A percentile compares a stretch with the other conserved stretches of the same genome.
These are phyloP conservation scores for Gynandropsis gynandra DNA, from an alignment of 345 rosid species.

Conservation along the genomic window DNA sequence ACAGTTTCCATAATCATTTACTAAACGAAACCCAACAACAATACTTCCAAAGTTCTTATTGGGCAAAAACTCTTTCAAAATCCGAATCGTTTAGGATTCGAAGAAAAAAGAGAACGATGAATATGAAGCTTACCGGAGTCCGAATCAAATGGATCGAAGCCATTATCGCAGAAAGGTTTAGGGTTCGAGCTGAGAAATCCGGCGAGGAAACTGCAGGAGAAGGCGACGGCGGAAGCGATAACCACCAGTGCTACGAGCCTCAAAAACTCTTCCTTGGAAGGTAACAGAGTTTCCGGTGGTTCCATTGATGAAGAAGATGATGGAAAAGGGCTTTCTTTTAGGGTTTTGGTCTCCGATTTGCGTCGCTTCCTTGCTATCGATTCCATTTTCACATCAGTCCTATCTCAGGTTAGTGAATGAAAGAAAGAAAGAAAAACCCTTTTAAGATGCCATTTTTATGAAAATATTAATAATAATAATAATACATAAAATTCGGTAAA, in stretches of 20 bases:
- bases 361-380: constrained; percentile 38
- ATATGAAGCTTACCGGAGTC: constrained; percentile 34
- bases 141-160: constrained; percentile 31
- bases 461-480: too few species aligned
- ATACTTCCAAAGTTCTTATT: too few species aligned
- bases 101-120: neutral
- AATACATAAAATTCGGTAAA: too few species aligned
- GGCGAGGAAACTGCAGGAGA: constrained; percentile 50
- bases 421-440: too few species aligned
- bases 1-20: neutral
- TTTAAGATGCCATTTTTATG: too few species aligned
- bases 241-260: constrained; percentile 45
- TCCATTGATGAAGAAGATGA: constrained; percentile 37
- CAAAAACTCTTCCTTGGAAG: constrained; percentile 53
- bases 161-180: constrained; percentile 56
- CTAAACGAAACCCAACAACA: too few species aligned
- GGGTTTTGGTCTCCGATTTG: constrained; percentile 22
- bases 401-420: too few species aligned
- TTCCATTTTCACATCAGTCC: constrained; percentile 21
- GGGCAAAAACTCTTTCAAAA: neutral
- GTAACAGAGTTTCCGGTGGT: constrained; percentile 63
- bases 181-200: constrained; percentile 31
- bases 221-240: constrained; percentile 56
- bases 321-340: constrained; percentile 28
- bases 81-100: neutral